Conservation (phyloP, 257 asterid species). For the Primulina eburnea region DNA sequence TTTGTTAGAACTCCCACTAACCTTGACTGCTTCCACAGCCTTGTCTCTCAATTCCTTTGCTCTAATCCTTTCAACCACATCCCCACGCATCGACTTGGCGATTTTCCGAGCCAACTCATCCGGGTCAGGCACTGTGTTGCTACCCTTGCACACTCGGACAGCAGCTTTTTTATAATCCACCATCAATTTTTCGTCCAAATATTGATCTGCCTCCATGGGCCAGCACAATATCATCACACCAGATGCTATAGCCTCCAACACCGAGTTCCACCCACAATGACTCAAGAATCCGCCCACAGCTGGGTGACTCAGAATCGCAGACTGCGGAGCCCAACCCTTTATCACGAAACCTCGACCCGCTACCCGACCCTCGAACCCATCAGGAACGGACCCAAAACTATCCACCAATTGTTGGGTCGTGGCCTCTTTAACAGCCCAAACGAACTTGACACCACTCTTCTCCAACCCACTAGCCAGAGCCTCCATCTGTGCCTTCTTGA, state of each 20-base stretch:
- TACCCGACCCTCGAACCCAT: constrained; percentile 54
- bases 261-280: constrained; percentile 87
- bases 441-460: constrained; percentile 49
- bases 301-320: constrained; percentile 50
- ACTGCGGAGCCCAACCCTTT: constrained; percentile 78
- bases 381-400: constrained; percentile 47
- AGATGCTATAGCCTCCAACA: constrained; percentile 44
- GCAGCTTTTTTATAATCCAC: constrained; percentile 49
- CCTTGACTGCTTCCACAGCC: constrained; percentile 45
- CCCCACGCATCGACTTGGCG: constrained; percentile 40
- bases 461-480: constrained; percentile 64
- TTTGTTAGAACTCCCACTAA: constrained; percentile 47
- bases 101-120: constrained; percentile 43
- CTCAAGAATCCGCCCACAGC: constrained; percentile 62
- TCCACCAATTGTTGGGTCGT: constrained; percentile 47
- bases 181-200: constrained; percentile 43
- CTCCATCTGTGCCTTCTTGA: constrained; percentile 54
- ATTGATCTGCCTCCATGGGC: constrained; percentile 97
- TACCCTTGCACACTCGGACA: constrained; percentile 45
- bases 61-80: constrained; percentile 27
- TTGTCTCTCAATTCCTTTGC: constrained; percentile 46
- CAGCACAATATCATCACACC: constrained; percentile 73
- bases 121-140: constrained; percentile 48
- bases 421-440: constrained; percentile 45
- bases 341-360: constrained; percentile 43